Base-by-base conservation (phyloP, 352 stramenopile genomes). In the Sclerospora graminicola region DNA sequence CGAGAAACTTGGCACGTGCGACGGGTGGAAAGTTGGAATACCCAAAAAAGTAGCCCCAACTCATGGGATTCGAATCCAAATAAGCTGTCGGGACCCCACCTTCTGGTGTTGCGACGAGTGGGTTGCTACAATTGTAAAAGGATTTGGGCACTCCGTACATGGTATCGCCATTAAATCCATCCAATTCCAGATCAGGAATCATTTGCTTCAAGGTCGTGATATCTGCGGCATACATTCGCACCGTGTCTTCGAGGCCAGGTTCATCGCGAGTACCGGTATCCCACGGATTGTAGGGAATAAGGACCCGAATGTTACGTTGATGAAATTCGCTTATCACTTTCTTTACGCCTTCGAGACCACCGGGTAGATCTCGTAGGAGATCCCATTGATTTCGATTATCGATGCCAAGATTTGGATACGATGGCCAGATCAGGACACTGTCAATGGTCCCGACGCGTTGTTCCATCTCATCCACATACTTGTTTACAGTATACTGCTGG, bases 101-200 rank as follows among this genome's bases (percentile, higher is more conserved):
- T 38, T 89, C 78, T 0, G 77, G 77, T 0, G 63, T 54, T 20
- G 74, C 80, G 1, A 85, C 51, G 4, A 84, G 42, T 14, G 69
- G 74, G 0, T 56, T 45, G 7, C 48, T 73, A 53, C 73, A 89
- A 63, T 89, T 86, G 60, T 66, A 90, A 45, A 91, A 94, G 10
- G 76, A 62, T 38, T 65, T 73, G 1, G 78, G 79, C 0, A 94
- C 75, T 16, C 79, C 82, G 46, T 85, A 90, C 75, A 94, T 89
- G 11, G 82, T 94, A 62, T 94, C 82, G 7, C 79, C 82, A 44
- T 94, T 94, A 45, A 94, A 85, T 14, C 70, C 82, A 35, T 94
- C 82, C 14, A 67, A 74, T 14, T 65, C 50, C 5, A 77, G 43
- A 30, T 61, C 54, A 0, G 53, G 36, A 0, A 88, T 13, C 14